phyloP scores from a whole-genome alignment of 176 grass and related monocot species.

The Saccharum spontaneum region DNA sequence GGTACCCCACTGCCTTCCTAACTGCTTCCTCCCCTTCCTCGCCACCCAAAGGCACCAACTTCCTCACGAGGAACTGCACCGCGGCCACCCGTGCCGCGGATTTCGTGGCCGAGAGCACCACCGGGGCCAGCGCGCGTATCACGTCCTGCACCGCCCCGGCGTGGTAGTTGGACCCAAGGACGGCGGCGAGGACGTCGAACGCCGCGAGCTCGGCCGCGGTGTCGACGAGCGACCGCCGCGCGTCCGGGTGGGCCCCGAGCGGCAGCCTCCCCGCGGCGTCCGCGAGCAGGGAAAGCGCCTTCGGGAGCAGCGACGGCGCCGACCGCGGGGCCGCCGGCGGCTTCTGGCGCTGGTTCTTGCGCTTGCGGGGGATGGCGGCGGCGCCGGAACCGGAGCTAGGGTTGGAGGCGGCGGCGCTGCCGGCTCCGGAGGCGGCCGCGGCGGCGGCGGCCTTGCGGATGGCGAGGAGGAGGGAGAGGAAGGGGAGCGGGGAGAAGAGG shows the following conservation, averaged over 20 bases:
- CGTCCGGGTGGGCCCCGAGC: conserved; percentile 59
- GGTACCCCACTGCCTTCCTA: conserved; percentile 55
- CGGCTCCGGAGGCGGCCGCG: not conserved
- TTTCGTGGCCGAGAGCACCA: conserved; percentile 49
- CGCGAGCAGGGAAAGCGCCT: conserved; percentile 53
- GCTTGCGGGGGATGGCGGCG: conserved; percentile 31
- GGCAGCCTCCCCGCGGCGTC: conserved; percentile 55
- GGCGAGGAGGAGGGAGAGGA: conserved; percentile 74
- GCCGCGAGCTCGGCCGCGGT: conserved; percentile 46
- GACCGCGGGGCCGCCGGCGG: not conserved
- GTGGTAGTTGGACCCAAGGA: conserved; percentile 52
- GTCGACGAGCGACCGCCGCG: conserved; percentile 66
- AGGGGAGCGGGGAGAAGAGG: conserved; percentile 60
- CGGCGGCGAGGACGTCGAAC: conserved; percentile 56
- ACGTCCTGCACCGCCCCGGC: conserved; percentile 53
- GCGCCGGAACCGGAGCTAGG: conserved; percentile 15
- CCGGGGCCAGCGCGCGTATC: conserved; percentile 46
- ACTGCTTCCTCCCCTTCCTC: conserved; percentile 59
- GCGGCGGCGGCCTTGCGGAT: conserved; percentile 51
- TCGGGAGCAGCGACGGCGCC: conserved; percentile 30
- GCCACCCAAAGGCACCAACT: conserved; percentile 56
- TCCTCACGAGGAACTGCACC: conserved; percentile 62
- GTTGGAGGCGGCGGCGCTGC: not conserved
- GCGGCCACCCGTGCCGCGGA: conserved; percentile 36
- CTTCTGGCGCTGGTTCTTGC: conserved; percentile 25